Evolutionary conservation across 2,329 filamentous ascomycete genomes (phyloP), one percentile per base, ranked within the genome.

Genomic region (Aspergillus clavatus): DNA sequence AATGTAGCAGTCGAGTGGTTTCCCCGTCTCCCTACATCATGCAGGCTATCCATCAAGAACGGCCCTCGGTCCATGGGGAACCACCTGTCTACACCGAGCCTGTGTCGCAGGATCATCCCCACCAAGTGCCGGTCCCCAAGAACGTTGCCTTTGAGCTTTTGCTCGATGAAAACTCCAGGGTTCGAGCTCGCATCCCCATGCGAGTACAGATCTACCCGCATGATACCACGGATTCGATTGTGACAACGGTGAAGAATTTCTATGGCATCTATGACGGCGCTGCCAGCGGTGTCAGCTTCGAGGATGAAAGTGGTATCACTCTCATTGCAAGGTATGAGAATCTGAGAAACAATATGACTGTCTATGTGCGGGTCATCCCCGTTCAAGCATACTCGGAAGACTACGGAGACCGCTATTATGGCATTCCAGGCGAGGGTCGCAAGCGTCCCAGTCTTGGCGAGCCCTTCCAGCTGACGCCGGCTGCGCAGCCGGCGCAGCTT

Each of bases 221-320:
- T 69, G 93, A 98, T 74, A 90, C 88, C 42, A 97, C 91, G 18
- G 91, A 97, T 65, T 96, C 90, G 27, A 98, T 98, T 72, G 88
- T 97, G 53, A 93, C 89, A 11, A 97, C 93, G 1, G 91, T 97
- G 63, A 97, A 95, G 79, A 97, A 96, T 75, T 97, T 97, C 73
- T 97, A 95, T 66, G 93, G 93, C 50, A 79, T 98, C 56, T 96
- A 96, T 67, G 87, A 91, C 54, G 83, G 81, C 51, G 79, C 81
- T 57, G 82, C 81, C 56, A 84, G 84, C 65, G 90, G 93, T 55
- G 86, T 98, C 62, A 95, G 89, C 72, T 97, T 98, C 62, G 91
- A 97, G 71, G 91, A 97, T 68, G 82, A 87, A 53, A 76, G 86
- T 59, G 89, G 88, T 60, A 91, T 87, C 61, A 95, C 87, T 50